Conservation (phyloP, 306 rosid species). For the Ormosia emarginata region DNA sequence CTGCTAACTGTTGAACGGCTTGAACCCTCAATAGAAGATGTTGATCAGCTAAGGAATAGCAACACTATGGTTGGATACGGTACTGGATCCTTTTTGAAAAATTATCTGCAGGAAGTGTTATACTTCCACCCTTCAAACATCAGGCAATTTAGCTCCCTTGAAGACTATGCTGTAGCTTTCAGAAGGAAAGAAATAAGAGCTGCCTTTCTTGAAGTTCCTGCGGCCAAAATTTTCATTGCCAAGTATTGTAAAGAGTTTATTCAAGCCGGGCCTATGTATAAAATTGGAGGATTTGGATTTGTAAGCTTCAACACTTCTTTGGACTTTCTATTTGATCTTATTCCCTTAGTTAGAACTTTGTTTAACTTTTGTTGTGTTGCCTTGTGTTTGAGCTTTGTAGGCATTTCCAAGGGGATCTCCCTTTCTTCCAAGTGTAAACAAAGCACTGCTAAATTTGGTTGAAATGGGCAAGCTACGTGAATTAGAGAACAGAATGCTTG, state of each 20-base stretch:
- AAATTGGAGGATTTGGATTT: slow-evolving; percentile 50
- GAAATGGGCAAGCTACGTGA: slow-evolving; percentile 28
- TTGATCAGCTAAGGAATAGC: slow-evolving; percentile 20
- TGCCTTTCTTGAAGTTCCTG: slow-evolving; percentile 42
- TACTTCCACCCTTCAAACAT: not conserved
- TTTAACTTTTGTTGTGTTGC: not conserved
- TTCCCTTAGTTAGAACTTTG: not conserved
- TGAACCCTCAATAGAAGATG: slow-evolving; percentile 35
- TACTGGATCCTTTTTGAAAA: slow-evolving; percentile 32
- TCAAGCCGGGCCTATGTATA: slow-evolving; percentile 33
- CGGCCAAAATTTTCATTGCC: slow-evolving; percentile 43
- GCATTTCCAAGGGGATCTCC: slow-evolving; percentile 41
- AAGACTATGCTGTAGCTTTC: slow-evolving; percentile 37
- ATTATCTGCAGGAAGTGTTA: slow-evolving; percentile 29
- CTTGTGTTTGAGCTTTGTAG: slow-evolving; percentile 10
- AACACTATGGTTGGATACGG: slow-evolving; percentile 35
- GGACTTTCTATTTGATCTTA: not conserved
- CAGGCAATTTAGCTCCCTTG: slow-evolving; percentile 11
- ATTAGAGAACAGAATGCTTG: slow-evolving; percentile 39
- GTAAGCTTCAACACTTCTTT: slow-evolving; percentile 13
- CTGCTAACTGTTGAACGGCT: slow-evolving; percentile 45
- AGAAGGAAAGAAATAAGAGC: slow-evolving; percentile 39
- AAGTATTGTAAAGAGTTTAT: slow-evolving; percentile 37
- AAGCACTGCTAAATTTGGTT: slow-evolving; percentile 31
- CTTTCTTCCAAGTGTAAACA: slow-evolving; percentile 20